These are phyloP conservation scores for Paratinospora sagittata DNA, from an alignment of 164 flowering plant genomes.

Conservation along the genomic window DNA sequence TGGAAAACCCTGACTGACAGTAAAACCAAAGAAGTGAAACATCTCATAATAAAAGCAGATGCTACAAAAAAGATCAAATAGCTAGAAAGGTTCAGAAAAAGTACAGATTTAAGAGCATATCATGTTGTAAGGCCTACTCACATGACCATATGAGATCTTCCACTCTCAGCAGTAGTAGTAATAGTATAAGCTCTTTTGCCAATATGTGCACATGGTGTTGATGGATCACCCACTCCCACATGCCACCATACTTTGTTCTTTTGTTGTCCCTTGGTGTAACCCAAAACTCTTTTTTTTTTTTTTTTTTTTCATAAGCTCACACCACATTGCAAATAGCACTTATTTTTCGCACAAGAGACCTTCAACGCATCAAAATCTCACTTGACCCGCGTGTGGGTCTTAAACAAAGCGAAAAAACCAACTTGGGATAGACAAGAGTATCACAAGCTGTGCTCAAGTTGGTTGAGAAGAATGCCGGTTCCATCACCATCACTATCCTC, in stretches of 20 bases:
- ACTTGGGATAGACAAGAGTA: neutral
- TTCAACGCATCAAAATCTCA: neutral
- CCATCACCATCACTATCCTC: conserved; percentile 9
- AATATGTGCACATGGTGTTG: neutral
- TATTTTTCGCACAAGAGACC: too few species aligned
- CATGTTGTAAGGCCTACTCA: conserved; percentile 3
- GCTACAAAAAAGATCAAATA: conserved; percentile 6
- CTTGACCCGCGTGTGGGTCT: neutral
- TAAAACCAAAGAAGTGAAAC: neutral
- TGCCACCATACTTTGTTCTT: neutral
- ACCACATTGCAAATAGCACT: too few species aligned
- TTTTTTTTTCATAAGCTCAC: too few species aligned
- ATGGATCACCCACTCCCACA: neutral
- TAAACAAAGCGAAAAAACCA: neutral
- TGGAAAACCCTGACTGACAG: neutral
- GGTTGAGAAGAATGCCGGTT: conserved; percentile 19
- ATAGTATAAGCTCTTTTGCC: neutral
- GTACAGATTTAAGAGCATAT: too few species aligned
- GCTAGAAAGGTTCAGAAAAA: neutral
- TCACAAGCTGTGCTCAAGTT: conserved; percentile 11
- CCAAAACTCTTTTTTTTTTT: too few species aligned
- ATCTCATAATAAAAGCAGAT: neutral
- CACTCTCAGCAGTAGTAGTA: conserved; percentile 7
- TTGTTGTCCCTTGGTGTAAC: too few species aligned
- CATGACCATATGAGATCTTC: conserved; percentile 12